A percentile compares a stretch with the other conserved stretches of the same genome.
These are phyloP conservation scores for Naganishia onofrii DNA, from an alignment of 768 basidiomycete genomes.

Conservation along the genomic window DNA sequence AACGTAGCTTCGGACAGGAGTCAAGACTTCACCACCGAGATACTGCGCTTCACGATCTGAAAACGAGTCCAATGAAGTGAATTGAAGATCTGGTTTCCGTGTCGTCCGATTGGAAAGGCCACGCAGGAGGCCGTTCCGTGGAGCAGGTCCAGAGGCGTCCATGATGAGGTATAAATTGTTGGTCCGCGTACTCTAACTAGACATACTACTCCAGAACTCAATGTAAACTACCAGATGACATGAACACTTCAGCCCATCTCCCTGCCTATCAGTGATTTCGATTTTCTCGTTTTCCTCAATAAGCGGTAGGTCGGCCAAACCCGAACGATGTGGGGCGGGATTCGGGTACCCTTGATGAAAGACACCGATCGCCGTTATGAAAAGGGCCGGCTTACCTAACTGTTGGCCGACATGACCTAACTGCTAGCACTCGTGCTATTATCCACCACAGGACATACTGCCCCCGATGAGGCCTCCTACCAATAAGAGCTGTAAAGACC, in stretches of 20 bases:
- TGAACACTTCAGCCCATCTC: not conserved
- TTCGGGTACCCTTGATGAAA: not conserved
- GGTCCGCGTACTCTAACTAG: not conserved
- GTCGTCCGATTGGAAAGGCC: not conserved
- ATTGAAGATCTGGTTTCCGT: slow-evolving; percentile 8
- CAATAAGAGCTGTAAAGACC: too few relatives aligned
- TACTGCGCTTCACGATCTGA: slow-evolving; percentile 8
- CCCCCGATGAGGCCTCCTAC: too few relatives aligned
- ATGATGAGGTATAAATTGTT: not conserved
- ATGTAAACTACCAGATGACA: not conserved
- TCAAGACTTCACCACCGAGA: not conserved
- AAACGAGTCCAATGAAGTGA: slow-evolving; percentile 8
- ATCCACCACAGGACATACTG: too few relatives aligned
- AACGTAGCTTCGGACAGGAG: slow-evolving; percentile 22
- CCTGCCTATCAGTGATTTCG: not conserved
- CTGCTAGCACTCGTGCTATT: too few relatives aligned
- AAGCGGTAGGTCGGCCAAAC: not conserved
- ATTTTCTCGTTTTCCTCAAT: slow-evolving; percentile 1
- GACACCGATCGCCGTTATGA: not conserved
- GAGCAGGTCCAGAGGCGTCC: not conserved
- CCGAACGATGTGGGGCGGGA: not conserved
- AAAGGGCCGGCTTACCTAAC: not conserved
- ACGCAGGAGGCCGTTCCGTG: not conserved
- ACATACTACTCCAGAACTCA: not conserved
- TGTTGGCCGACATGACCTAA: too few relatives aligned